These are phyloP conservation scores for Hypoxylon intermedium DNA, from an alignment of 495 filamentous ascomycete genomes.

Conservation along the genomic window DNA sequence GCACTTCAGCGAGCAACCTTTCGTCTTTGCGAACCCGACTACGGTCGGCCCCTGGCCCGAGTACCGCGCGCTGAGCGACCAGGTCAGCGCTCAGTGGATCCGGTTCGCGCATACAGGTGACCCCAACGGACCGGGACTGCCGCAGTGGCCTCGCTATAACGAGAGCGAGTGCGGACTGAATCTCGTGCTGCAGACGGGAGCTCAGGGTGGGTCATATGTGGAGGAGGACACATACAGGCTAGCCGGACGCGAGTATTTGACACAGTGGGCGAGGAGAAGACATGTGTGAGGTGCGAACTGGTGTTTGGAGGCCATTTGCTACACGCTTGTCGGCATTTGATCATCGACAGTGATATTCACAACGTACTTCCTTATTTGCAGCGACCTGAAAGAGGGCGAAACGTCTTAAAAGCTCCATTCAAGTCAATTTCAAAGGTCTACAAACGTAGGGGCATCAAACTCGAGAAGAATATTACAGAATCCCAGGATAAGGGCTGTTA, in stretches of 20 bases:
- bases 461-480: too few relatives aligned
- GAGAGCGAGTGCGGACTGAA: slow-evolving; percentile 37
- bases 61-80: slow-evolving; percentile 37
- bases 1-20: slow-evolving; percentile 47
- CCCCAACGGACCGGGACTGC: slow-evolving; percentile 39
- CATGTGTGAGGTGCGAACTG: slow-evolving; percentile 27
- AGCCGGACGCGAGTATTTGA: slow-evolving; percentile 46
- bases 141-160: slow-evolving; percentile 43
- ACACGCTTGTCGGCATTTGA: too few relatives aligned
- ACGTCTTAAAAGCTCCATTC: too few relatives aligned
- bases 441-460: too few relatives aligned
- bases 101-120: slow-evolving; percentile 43
- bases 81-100: slow-evolving; percentile 44
- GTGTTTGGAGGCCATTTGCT: background rate
- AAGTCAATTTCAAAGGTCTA: too few relatives aligned
- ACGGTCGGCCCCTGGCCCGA: slow-evolving; percentile 41
- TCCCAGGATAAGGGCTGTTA: too few relatives aligned
- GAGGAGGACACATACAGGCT: slow-evolving; percentile 45
- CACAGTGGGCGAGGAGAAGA: slow-evolving; percentile 44
- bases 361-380: too few relatives aligned
- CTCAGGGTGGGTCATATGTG: slow-evolving; percentile 41
- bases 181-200: slow-evolving; percentile 46
- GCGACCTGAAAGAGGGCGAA: too few relatives aligned
- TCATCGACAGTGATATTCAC: too few relatives aligned
- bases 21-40: slow-evolving; percentile 46